Evolutionary conservation across 805 yeast genomes (phyloP), one percentile per base, ranked within the genome.

Genomic region (Saccharomycopsis fibuligera): DNA sequence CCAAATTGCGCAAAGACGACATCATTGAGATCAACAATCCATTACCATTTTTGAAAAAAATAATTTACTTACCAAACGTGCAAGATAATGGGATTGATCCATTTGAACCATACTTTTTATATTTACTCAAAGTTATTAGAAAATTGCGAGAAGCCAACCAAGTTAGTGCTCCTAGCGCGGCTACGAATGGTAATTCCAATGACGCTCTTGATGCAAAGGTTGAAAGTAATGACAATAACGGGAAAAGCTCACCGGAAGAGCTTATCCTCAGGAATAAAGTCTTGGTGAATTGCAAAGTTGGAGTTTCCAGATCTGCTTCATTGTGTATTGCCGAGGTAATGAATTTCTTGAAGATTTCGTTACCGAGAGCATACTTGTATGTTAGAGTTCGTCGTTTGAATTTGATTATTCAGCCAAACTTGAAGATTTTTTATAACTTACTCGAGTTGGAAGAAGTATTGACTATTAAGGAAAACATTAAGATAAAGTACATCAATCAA

Each of bases 301-400:
- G 98, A 0, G 98, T 91, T 4, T 87, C 96, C 0, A 70, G 98
- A 49, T 86, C 96, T 3, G 98, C 97, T 0, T 87, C 97, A 0
- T 93, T 91, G 5, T 91, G 95, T 58, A 91, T 91, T 55, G 96
- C 97, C 1, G 97, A 89, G 61, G 95, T 87, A 29, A 90, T 91
- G 96, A 77, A 79, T 56, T 67, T 96, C 37, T 64, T 85, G 45
- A 67, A 76, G n/a, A 68, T 87, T 44, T 77, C 80, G 37, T 67
- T 91, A 24, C 81, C 93, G 1, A 70, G 83, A 36, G 96, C 98
- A 0, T 91, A 91, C 60, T 66, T 90, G 36, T 88, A 74, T 65
- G 97, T 90, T n/a, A 72, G 98, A 38, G 96, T 89, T 2, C 72
- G 97, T 45, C 70, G 98, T 47, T 72, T 91, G 59, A 91, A 91